Conservation (phyloP, 1,284 basidiomycete genomes). For the Papiliotrema terrestris region DNA sequence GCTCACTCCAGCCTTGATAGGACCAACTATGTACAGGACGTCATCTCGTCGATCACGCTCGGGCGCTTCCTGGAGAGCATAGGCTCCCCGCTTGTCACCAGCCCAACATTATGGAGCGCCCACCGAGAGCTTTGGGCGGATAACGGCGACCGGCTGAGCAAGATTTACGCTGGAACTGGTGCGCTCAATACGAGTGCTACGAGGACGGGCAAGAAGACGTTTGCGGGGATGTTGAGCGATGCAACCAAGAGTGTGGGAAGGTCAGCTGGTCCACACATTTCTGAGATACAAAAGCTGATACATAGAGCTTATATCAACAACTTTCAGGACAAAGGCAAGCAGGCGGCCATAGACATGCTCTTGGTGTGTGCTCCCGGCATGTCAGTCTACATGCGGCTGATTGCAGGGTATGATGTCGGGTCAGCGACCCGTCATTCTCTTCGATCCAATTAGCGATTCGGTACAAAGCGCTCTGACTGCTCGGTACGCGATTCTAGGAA, state of each 20-base stretch:
- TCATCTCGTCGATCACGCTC: constrained; percentile 72
- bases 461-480: constrained; percentile 67
- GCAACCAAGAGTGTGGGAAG: constrained; percentile 84
- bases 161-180: constrained; percentile 94
- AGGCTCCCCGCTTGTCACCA: constrained; percentile 26
- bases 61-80: constrained; percentile 52
- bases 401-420: constrained; percentile 81
- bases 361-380: constrained; percentile 56
- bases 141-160: constrained; percentile 82
- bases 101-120: constrained; percentile 66
- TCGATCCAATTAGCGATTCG: constrained; percentile 88
- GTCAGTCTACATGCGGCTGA: background rate
- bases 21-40: constrained; percentile 97
- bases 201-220: constrained; percentile 84
- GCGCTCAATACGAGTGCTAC: constrained; percentile 95
- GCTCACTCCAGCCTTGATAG: constrained; percentile 69
- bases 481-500: constrained; percentile 52
- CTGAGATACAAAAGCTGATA: background rate
- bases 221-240: constrained; percentile 88
- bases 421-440: constrained; percentile 84
- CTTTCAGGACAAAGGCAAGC: constrained; percentile 94
- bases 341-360: constrained; percentile 91
- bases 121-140: constrained; percentile 97
- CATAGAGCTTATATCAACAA: constrained; percentile 92
- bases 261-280: constrained; percentile 15